Evolutionary conservation across 1,139 yeast species (phyloP), one percentile per base, ranked within the genome.

Genomic region (Candida albicans): DNA sequence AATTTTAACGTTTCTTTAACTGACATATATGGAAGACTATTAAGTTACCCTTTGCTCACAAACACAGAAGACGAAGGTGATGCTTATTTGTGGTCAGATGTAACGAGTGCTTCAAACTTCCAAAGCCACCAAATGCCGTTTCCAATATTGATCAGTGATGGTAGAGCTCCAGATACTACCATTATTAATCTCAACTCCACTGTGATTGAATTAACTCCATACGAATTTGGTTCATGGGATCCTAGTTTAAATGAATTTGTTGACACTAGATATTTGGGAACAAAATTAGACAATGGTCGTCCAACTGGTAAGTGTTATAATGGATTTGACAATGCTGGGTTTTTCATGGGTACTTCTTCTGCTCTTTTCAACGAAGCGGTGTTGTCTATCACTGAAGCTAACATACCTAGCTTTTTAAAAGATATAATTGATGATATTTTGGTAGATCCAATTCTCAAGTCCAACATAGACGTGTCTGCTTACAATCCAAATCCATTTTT

Each of bases 251-350:
- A 50, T 2, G 45, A 61, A 10, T 71, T 73, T 52, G 43, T 61
- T 11, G 61, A 67, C 30, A 57, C 62, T 8, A 52, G 61, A 48
- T 73, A 87, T 58, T 49, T 70, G 46, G 76, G 77, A 3, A 59
- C 73, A 11, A 50, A 61, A 1, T 65, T 66, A n/a, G 52, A 52
- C 34, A 64, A 67, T 45, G 75, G 75, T 4, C 44, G 47, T 22
- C 65, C 72, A 9, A 28, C 22, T 7, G 55, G 56, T 38, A 53
- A 50, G 24, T 87, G 95, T 65, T 65, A 79, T 45, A 75, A 71
- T 10, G 95, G 95, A 2, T 82, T 76, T 51, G 95, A 87, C 61
- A 87, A 87, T 58, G 84, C 87, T 6, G 95, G 91, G 1, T 87
- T 79, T 59, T 69, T 84, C 34, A 65, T 86, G 64, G 95, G 95